phyloP scores from a whole-genome alignment of 768 basidiomycete species.

The Hericium alpestre region DNA sequence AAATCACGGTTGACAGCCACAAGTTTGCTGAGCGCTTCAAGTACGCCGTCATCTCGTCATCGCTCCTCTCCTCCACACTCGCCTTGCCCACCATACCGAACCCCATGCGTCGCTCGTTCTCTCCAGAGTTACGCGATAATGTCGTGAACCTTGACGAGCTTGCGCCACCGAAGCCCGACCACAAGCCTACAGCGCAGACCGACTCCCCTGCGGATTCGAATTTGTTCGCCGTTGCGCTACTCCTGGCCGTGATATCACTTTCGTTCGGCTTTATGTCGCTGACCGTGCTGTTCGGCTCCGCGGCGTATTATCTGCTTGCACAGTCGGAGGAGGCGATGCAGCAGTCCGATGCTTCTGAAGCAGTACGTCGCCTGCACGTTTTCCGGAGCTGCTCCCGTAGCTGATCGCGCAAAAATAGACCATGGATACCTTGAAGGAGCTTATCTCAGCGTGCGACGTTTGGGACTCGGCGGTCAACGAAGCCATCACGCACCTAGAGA shows the following conservation, averaged over 20 bases:
- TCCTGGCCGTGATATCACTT: slow-evolving; percentile 2
- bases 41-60: slow-evolving; percentile 14
- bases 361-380: neutral
- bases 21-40: slow-evolving; percentile 14
- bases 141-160: neutral
- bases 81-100: slow-evolving; percentile 4
- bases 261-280: slow-evolving; percentile 5
- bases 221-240: neutral
- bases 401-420: slow-evolving; percentile 32
- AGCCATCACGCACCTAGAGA: slow-evolving; percentile 53
- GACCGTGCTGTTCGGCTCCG: slow-evolving; percentile 5
- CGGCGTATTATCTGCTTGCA: slow-evolving; percentile 6
- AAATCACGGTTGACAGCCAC: slow-evolving; percentile 3
- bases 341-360: slow-evolving; percentile 2
- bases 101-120: neutral
- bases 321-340: neutral
- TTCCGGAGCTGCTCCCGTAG: neutral
- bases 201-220: neutral
- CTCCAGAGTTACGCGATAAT: neutral
- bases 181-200: neutral
- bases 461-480: slow-evolving; percentile 74
- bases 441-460: slow-evolving; percentile 53
- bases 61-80: slow-evolving; percentile 12
- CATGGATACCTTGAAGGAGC: slow-evolving; percentile 51
- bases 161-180: neutral